phyloP scores from a whole-genome alignment of 2,329 filamentous ascomycete species.

The Polychaeton citri region DNA sequence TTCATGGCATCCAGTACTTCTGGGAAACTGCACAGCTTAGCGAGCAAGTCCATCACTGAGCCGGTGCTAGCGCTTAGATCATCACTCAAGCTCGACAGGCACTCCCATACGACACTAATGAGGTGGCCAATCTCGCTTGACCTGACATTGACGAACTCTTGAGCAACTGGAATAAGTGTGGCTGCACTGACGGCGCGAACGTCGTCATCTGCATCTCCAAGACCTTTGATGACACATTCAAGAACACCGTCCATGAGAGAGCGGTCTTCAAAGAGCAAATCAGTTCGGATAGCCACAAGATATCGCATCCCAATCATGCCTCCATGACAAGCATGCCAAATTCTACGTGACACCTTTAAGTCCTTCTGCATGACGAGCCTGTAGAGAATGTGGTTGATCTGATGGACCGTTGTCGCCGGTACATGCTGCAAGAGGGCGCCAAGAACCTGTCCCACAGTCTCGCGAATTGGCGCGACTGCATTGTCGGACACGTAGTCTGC shows the following conservation, averaged over 20 bases:
- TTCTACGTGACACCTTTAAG: conserved; percentile 54
- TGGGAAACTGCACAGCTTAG: conserved; percentile 88
- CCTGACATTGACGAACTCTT: conserved; percentile 82
- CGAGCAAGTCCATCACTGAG: conserved; percentile 94
- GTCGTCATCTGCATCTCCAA: conserved; percentile 85
- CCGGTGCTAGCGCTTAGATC: conserved; percentile 95
- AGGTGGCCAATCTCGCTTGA: conserved; percentile 64
- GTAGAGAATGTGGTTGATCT: conserved; percentile 72
- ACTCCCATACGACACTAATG: conserved; percentile 95
- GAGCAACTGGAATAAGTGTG: conserved; percentile 90
- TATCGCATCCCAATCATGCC: conserved; percentile 96
- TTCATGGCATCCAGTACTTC: conserved; percentile 93
- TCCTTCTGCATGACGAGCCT: conserved; percentile 87
- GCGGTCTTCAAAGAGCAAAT: conserved; percentile 70
- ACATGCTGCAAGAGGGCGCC: conserved; percentile 81
- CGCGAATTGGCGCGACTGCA: conserved; percentile 87
- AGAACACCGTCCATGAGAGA: conserved; percentile 88
- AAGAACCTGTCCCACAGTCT: conserved; percentile 87
- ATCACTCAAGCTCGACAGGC: conserved; percentile 89
- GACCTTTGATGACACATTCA: conserved; percentile 82
- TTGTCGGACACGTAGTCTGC: conserved; percentile 97
- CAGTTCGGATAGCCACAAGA: conserved; percentile 86
- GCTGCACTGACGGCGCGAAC: conserved; percentile 93
- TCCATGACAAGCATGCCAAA: conserved; percentile 94
- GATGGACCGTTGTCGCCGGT: conserved; percentile 62